A percentile compares a stretch with the other conserved stretches of the same genome.
Conservation (phyloP, 805 yeast species). For the Brettanomyces nanus region DNA sequence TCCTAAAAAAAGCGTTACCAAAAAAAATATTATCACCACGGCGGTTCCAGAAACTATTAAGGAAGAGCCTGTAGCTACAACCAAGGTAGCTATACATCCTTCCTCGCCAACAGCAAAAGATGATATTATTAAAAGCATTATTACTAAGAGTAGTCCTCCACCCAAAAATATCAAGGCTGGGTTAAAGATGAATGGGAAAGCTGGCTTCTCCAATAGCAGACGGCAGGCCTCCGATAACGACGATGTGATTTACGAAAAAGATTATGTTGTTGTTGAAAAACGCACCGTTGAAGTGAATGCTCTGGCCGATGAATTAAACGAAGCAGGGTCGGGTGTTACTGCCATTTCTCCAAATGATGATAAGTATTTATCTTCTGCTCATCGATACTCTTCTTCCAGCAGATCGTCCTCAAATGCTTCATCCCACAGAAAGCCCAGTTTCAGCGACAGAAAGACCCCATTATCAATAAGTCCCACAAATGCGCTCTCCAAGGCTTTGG, state of each 20-base stretch:
- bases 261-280: constrained; percentile 91
- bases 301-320: constrained; percentile 83
- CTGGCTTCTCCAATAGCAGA: not conserved
- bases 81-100: not conserved
- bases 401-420: constrained; percentile 38
- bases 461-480: constrained; percentile 74
- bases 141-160: constrained; percentile 36
- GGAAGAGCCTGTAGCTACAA: constrained; percentile 6
- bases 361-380: constrained; percentile 7
- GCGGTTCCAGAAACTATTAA: constrained; percentile 11
- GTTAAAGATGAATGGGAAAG: not conserved
- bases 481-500: constrained; percentile 82
- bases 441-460: constrained; percentile 56
- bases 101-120: constrained; percentile 19
- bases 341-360: constrained; percentile 19
- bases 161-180: not conserved
- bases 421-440: constrained; percentile 47
- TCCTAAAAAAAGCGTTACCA: constrained; percentile 12
- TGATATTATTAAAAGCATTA: constrained; percentile 38
- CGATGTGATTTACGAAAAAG: constrained; percentile 56
- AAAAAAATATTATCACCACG: not conserved
- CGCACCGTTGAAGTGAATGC: constrained; percentile 93
- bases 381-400: constrained; percentile 31
- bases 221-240: constrained; percentile 8
- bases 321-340: constrained; percentile 37